These are phyloP conservation scores for Trametes sanguinea DNA, from an alignment of 768 basidiomycete genomes.

Conservation along the genomic window DNA sequence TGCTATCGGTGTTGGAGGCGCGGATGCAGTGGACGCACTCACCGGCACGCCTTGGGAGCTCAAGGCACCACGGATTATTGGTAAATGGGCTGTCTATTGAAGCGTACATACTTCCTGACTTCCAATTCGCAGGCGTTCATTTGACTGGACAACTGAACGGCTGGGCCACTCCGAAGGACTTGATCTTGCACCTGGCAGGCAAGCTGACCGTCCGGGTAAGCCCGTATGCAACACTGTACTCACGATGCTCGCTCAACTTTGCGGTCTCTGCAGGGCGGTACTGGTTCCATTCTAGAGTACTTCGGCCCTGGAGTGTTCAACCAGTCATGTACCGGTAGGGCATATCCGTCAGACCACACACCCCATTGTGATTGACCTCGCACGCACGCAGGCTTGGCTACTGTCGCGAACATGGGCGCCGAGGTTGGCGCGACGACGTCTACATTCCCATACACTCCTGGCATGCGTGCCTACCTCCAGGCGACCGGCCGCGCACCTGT, in stretches of 20 bases:
- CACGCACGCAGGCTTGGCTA: slow-evolving; percentile 68
- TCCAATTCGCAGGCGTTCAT: slow-evolving; percentile 63
- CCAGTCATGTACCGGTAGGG: slow-evolving; percentile 88
- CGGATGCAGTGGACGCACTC: slow-evolving; percentile 97
- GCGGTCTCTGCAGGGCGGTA: slow-evolving; percentile 70
- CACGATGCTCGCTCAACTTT: slow-evolving; percentile 1
- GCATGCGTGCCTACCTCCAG: slow-evolving; percentile 86
- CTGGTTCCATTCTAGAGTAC: slow-evolving; percentile 94
- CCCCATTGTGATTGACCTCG: background rate
- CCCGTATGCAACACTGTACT: slow-evolving; percentile 12
- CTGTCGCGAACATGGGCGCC: slow-evolving; percentile 98
- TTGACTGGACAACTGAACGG: slow-evolving; percentile 84
- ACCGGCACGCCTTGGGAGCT: slow-evolving; percentile 98
- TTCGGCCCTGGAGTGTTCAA: slow-evolving; percentile 88
- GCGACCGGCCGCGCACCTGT: slow-evolving; percentile 89
- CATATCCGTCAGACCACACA: background rate
- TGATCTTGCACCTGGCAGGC: slow-evolving; percentile 93
- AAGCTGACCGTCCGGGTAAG: slow-evolving; percentile 89
- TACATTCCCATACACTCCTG: slow-evolving; percentile 91
- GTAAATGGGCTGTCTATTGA: slow-evolving; percentile 40
- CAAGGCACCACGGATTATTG: slow-evolving; percentile 84
- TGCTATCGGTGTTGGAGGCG: slow-evolving; percentile 98
- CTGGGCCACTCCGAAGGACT: slow-evolving; percentile 95
- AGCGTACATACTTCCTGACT: background rate
- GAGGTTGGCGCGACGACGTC: slow-evolving; percentile 99